Evolutionary conservation across 73 alveolate genomes (phyloP).

Genomic region (Paramecium pentaurelia): DNA sequence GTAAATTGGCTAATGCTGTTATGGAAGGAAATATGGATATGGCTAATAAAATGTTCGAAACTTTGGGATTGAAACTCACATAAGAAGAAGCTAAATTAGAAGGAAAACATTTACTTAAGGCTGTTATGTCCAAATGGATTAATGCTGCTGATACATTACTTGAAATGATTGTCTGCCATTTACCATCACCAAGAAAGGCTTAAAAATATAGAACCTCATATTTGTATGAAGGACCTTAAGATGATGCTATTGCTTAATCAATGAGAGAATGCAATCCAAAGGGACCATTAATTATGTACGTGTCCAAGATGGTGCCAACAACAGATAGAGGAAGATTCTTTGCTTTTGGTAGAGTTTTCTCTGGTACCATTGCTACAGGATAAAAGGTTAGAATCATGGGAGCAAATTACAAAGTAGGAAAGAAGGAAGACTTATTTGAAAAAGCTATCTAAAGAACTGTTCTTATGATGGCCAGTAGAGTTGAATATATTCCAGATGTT

Average conservation of each 20-base stretch:
- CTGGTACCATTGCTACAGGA: slow-evolving; percentile 96
- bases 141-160: slow-evolving; percentile 98
- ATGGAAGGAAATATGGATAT: slow-evolving; percentile 89
- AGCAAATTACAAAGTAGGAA: slow-evolving; percentile 97
- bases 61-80: slow-evolving; percentile 94
- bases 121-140: slow-evolving; percentile 94
- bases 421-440: slow-evolving; percentile 94
- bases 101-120: slow-evolving; percentile 73
- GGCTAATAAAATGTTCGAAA: slow-evolving; percentile 79
- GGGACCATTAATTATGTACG: slow-evolving; percentile 98
- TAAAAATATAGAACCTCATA: slow-evolving; percentile 98
- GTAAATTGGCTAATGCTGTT: slow-evolving; percentile 85
- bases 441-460: slow-evolving; percentile 96
- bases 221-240: slow-evolving; percentile 99
- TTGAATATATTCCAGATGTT: slow-evolving; percentile 93
- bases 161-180: slow-evolving; percentile 97
- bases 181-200: slow-evolving; percentile 98
- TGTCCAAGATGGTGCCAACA: slow-evolving; percentile 99
- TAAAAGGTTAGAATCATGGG: slow-evolving; percentile 99
- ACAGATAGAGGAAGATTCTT: slow-evolving; percentile 97
- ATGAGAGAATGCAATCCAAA: slow-evolving; percentile 96
- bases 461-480: slow-evolving; percentile 91
- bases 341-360: slow-evolving; percentile 99
- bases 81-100: slow-evolving; percentile 86
- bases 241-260: slow-evolving; percentile 95